phyloP scores from a whole-genome alignment of 2,329 filamentous ascomycete genomes.

The Botryotinia globosa region DNA sequence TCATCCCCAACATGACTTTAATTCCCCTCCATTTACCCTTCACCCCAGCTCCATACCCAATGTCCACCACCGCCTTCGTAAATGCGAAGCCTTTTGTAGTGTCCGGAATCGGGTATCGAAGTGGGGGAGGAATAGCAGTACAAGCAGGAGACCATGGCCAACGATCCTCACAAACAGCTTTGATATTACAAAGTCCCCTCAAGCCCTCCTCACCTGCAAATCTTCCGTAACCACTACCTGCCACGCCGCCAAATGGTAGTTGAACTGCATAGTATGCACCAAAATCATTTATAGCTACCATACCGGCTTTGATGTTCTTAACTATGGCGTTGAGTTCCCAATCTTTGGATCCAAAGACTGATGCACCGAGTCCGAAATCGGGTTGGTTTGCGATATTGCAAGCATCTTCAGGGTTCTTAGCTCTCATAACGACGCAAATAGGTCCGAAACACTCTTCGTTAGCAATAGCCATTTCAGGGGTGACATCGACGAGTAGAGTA shows the following conservation, averaged over 20 bases:
- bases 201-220: conserved; percentile 92
- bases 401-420: conserved; percentile 60
- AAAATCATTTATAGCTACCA: conserved; percentile 96
- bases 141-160: conserved; percentile 58
- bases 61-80: conserved; percentile 56
- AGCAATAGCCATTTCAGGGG: conserved; percentile 78
- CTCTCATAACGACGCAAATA: conserved; percentile 80
- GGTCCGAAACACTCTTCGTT: conserved; percentile 92
- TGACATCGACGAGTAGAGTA: conserved; percentile 88
- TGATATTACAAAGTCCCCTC: conserved; percentile 79
- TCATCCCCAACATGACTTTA: conserved; percentile 36
- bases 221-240: conserved; percentile 84
- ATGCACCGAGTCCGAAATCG: conserved; percentile 80
- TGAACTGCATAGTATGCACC: conserved; percentile 90
- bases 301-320: conserved; percentile 70
- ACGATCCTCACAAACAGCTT: conserved; percentile 79
- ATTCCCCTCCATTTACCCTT: conserved; percentile 34
- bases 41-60: conserved; percentile 54
- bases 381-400: conserved; percentile 81
- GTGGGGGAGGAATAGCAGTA: conserved; percentile 75
- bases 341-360: conserved; percentile 74
- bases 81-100: conserved; percentile 64
- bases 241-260: conserved; percentile 79
- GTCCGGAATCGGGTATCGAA: conserved; percentile 76
- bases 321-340: conserved; percentile 63